Evolutionary conservation across 1,284 basidiomycete species (phyloP), one percentile per base, ranked within the genome.

Genomic region (Ceratobasidium sp.): DNA sequence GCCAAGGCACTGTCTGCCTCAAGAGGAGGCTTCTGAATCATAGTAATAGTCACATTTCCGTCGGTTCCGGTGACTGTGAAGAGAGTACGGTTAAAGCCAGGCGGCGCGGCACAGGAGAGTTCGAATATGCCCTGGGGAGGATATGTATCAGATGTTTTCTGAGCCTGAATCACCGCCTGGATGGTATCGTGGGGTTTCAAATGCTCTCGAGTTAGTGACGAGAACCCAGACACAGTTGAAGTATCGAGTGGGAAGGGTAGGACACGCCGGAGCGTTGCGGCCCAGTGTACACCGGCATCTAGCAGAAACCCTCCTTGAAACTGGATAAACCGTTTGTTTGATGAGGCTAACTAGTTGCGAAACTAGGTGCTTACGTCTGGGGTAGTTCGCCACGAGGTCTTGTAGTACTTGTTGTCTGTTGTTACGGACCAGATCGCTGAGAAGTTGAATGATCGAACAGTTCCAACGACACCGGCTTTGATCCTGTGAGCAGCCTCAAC

Each of bases 141-240:
- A 67, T 83, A 80, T 17, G 82, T 83, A 52, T 85, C 80, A 72
- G 38, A 64, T 40, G 58, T 49, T 35, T n/a, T 29, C 38, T 40
- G 83, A 80, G 73, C 40, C 22, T 68, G 70, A 31, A 72, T 65
- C 40, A 80, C 69, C 38, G 74, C 62, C 40, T 86, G 82, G 73
- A 91, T 84, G 10, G 91, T 93, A 79, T 94, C 92, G 71, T 89
- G 86, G 0, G 92, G 92, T 7, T 82, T 80, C 29, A 93, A 85
- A 75, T 87, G 85, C 22, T 87, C 82, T 72, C 87, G 84, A 76
- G 87, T 89, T 55, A 93, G 82, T 1, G 87, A 86, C 15, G 89
- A 84, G 75, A 86, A 84, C 1, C 84, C 86, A 35, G 89, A 85
- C 22, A 94, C 78, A 15, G 52, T 68, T 49, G 84, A 79, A 8